These are phyloP conservation scores for Eurotiales sp. DNA, from an alignment of 2,329 filamentous ascomycete genomes.

Conservation along the genomic window DNA sequence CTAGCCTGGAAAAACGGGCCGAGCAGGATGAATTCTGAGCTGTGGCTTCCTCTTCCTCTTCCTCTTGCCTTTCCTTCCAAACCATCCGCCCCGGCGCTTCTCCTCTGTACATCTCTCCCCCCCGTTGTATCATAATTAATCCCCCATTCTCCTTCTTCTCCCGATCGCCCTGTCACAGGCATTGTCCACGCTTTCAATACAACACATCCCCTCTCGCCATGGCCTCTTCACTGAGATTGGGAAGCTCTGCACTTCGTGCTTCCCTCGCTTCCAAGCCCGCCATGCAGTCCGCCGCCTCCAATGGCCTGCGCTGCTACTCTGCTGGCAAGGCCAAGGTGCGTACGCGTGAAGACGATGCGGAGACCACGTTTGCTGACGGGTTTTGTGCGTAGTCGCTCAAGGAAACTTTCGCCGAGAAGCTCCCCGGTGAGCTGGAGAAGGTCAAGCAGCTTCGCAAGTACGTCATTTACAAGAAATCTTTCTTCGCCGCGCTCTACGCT, in stretches of 20 bases:
- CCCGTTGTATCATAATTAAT: conserved; percentile 14
- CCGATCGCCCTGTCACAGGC: too few species aligned
- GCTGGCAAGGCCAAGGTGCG: conserved; percentile 78
- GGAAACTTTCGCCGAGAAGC: conserved; percentile 93
- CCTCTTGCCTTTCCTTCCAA: conserved; percentile 18
- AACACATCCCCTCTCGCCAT: conserved; percentile 56
- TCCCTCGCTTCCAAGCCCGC: conserved; percentile 64
- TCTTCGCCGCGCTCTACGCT: too few species aligned
- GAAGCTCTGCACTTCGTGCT: conserved; percentile 76
- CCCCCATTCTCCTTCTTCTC: too few species aligned
- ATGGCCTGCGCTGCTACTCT: conserved; percentile 84
- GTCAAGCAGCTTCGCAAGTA: conserved; percentile 98
- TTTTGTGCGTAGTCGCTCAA: conserved; percentile 71
- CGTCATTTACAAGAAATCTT: conserved; percentile 32
- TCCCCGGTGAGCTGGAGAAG: conserved; percentile 97
- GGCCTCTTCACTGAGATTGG: conserved; percentile 78
- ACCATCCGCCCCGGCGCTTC: not conserved
- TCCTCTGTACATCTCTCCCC: conserved; percentile 10
- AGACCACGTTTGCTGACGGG: not conserved
- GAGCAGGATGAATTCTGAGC: conserved; percentile 22
- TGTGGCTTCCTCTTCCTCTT: conserved; percentile 29
- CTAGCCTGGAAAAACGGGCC: conserved; percentile 7
- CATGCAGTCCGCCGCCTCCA: conserved; percentile 69
- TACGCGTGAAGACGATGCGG: conserved; percentile 11
- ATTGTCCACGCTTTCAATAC: conserved; percentile 23